These are phyloP conservation scores for Leccinum uliginosum DNA, from an alignment of 768 basidiomycete genomes.

Conservation along the genomic window DNA sequence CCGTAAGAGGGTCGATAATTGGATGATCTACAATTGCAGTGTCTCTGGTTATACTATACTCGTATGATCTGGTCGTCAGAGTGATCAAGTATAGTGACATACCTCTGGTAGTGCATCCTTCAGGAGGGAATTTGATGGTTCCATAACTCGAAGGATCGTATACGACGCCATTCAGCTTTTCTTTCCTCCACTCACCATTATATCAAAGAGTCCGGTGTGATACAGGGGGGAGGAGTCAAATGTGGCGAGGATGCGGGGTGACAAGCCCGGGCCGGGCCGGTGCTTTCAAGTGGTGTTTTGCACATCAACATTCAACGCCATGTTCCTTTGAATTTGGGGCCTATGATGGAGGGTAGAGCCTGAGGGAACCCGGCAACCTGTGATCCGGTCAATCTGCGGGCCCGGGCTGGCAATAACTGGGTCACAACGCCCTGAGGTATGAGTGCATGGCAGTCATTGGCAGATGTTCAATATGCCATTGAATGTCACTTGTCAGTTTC, in stretches of 20 bases:
- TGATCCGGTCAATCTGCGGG: not conserved
- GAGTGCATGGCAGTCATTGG: not conserved
- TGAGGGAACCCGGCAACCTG: not conserved
- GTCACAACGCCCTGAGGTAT: too few species aligned
- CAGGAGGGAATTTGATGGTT: not conserved
- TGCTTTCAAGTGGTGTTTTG: not conserved
- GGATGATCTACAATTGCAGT: not conserved
- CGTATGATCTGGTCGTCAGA: not conserved
- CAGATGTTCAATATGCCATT: not conserved
- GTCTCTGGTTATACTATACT: not conserved
- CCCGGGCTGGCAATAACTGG: not conserved
- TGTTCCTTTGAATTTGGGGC: not conserved
- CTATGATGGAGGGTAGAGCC: not conserved
- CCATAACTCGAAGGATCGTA: not conserved
- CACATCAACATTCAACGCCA: not conserved
- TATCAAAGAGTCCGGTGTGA: not conserved
- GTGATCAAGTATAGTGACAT: not conserved
- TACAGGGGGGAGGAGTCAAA: not conserved
- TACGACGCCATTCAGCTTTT: not conserved
- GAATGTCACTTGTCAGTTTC: not conserved
- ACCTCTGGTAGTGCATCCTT: not conserved
- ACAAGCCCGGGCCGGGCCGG: not conserved
- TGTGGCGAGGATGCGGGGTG: not conserved
- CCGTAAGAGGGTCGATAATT: not conserved
- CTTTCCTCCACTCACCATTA: not conserved